Evolutionary conservation across 2,329 filamentous ascomycete genomes (phyloP).

Genomic region (Aspergillus fijiensis): DNA sequence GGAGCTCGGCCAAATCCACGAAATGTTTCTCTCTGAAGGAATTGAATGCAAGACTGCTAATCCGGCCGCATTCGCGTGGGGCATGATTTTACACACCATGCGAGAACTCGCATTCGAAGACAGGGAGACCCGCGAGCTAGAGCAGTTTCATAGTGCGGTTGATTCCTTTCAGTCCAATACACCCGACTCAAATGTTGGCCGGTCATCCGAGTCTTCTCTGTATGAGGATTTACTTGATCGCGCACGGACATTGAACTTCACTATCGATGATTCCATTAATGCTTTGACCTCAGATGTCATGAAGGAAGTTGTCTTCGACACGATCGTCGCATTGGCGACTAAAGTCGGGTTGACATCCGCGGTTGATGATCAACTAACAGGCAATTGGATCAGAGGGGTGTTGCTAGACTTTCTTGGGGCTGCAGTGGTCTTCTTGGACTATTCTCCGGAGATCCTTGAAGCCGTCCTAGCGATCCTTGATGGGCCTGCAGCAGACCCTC

Average conservation of each 20-base stretch:
- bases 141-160: constrained; percentile 43
- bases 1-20: constrained; percentile 71
- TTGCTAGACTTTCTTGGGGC: constrained; percentile 71
- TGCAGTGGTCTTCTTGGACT: constrained; percentile 66
- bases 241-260: constrained; percentile 39
- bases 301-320: constrained; percentile 49
- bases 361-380: constrained; percentile 53
- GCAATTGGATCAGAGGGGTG: constrained; percentile 61
- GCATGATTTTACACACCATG: constrained; percentile 70
- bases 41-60: constrained; percentile 62
- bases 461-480: constrained; percentile 65
- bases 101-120: constrained; percentile 62
- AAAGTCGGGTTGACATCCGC: constrained; percentile 51
- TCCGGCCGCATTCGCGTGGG: constrained; percentile 79
- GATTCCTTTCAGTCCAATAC: constrained; percentile 42
- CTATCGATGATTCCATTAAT: constrained; percentile 48
- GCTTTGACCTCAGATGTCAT: constrained; percentile 50
- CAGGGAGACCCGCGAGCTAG: constrained; percentile 53
- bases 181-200: constrained; percentile 30
- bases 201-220: constrained; percentile 39
- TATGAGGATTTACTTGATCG: constrained; percentile 51
- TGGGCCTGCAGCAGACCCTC: constrained; percentile 31
- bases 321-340: constrained; percentile 46
- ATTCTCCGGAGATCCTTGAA: constrained; percentile 68
- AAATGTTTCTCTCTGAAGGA: constrained; percentile 63